phyloP scores from a whole-genome alignment of 495 filamentous ascomycete genomes.

The Immersiella caudata region DNA sequence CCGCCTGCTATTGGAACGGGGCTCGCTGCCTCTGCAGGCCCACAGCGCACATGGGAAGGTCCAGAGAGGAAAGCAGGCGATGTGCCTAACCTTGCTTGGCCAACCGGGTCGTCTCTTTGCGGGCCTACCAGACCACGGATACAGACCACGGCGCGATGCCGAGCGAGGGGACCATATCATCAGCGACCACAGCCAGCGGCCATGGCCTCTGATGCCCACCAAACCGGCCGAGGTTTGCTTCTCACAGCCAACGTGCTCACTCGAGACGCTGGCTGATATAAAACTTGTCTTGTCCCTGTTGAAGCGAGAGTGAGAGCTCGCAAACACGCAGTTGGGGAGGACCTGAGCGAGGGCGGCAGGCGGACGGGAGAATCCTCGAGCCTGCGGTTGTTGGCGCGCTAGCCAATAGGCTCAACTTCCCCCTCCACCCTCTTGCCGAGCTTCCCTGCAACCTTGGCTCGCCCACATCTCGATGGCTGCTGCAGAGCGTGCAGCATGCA shows the following conservation, averaged over 20 bases:
- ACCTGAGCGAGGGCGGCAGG: not conserved
- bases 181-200: not conserved
- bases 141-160: slow-evolving; percentile 2
- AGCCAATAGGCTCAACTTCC: slow-evolving; percentile 29
- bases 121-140: slow-evolving; percentile 12
- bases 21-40: slow-evolving; percentile 29
- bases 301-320: not conserved
- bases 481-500: slow-evolving; percentile 26
- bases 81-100: slow-evolving; percentile 30
- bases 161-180: not conserved
- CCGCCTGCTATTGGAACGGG: slow-evolving; percentile 37
- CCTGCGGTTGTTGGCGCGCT: slow-evolving; percentile 14
- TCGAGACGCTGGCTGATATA: not conserved
- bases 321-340: not conserved
- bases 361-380: slow-evolving; percentile 4
- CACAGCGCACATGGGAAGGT: slow-evolving; percentile 34
- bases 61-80: slow-evolving; percentile 20
- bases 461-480: slow-evolving; percentile 30
- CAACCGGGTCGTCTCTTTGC: slow-evolving; percentile 19
- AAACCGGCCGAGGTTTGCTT: slow-evolving; percentile 8
- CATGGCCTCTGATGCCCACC: not conserved
- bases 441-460: slow-evolving; percentile 27
- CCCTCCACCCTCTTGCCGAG: slow-evolving; percentile 31
- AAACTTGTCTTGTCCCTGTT: slow-evolving; percentile 1
- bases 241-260: not conserved